These are phyloP conservation scores for Phytophthora podocarpi DNA, from an alignment of 352 stramenopile genomes.

Conservation along the genomic window DNA sequence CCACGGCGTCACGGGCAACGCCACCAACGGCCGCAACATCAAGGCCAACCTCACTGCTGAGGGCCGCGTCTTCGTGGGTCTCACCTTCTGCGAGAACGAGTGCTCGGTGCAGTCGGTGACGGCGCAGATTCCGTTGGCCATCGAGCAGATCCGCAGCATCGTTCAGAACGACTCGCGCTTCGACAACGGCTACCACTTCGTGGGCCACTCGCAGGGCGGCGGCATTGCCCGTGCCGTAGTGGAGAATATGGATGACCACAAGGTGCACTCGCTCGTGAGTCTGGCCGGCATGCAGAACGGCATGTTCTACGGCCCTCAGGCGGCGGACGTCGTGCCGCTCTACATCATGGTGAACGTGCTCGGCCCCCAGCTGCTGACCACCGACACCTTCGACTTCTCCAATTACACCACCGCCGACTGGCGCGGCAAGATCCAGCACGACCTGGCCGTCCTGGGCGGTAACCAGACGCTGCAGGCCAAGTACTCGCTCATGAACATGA, in stretches of 20 bases:
- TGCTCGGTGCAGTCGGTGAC: slow-evolving; percentile 43
- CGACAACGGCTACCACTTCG: slow-evolving; percentile 56
- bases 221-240: slow-evolving; percentile 49
- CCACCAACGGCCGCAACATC: slow-evolving; percentile 34
- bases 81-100: slow-evolving; percentile 49
- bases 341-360: slow-evolving; percentile 42
- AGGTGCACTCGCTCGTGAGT: slow-evolving; percentile 50
- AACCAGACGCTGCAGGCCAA: slow-evolving; percentile 31
- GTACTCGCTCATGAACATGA: slow-evolving; percentile 44
- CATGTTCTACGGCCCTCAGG: slow-evolving; percentile 57
- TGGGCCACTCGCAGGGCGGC: slow-evolving; percentile 55
- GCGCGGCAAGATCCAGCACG: slow-evolving; percentile 47
- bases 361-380: slow-evolving; percentile 36
- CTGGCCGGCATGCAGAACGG: slow-evolving; percentile 52
- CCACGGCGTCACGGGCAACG: slow-evolving; percentile 46
- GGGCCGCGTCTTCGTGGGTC: slow-evolving; percentile 39
- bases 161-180: slow-evolving; percentile 34
- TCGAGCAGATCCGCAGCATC: slow-evolving; percentile 46
- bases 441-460: slow-evolving; percentile 33
- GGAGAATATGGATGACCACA: slow-evolving; percentile 66
- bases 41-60: slow-evolving; percentile 44
- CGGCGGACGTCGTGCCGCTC: slow-evolving; percentile 34
- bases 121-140: slow-evolving; percentile 50
- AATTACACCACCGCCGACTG: slow-evolving; percentile 36
- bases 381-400: slow-evolving; percentile 40